Percentiles rank a stretch among this genome's conserved stretches.
These are phyloP conservation scores for Eucalyptus curtisii DNA, from an alignment of 345 rosid species.

Conservation along the genomic window DNA sequence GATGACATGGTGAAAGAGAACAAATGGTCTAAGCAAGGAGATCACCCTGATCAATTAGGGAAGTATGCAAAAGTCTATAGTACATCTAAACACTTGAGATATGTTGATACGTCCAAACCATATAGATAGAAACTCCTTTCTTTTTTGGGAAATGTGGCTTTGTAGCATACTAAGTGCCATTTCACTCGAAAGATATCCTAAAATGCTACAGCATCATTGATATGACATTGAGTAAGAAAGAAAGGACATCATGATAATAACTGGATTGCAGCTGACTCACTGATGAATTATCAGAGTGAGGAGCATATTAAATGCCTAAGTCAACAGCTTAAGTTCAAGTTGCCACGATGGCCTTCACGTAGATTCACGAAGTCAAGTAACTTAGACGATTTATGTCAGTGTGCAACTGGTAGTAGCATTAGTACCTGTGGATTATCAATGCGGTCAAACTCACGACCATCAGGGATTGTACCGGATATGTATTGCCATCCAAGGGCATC, in stretches of 20 bases:
- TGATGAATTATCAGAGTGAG: background rate
- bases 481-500: constrained; percentile 99
- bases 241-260: background rate
- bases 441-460: constrained; percentile 81
- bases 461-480: constrained; percentile 90
- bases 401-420: background rate
- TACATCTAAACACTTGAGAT: background rate
- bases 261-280: background rate
- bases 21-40: background rate
- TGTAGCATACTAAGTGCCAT: background rate
- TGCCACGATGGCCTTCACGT: background rate
- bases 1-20: background rate
- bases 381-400: background rate
- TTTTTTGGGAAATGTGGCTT: background rate
- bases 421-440: constrained; percentile 87
- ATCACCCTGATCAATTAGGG: background rate
- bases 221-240: background rate
- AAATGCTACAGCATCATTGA: background rate
- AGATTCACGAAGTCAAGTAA: background rate
- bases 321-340: background rate
- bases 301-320: background rate
- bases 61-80: background rate
- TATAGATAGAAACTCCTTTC: background rate
- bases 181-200: background rate
- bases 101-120: background rate